Conservation (phyloP, 169 alveolate genomes). For the Cryptosporidium andersoni region DNA sequence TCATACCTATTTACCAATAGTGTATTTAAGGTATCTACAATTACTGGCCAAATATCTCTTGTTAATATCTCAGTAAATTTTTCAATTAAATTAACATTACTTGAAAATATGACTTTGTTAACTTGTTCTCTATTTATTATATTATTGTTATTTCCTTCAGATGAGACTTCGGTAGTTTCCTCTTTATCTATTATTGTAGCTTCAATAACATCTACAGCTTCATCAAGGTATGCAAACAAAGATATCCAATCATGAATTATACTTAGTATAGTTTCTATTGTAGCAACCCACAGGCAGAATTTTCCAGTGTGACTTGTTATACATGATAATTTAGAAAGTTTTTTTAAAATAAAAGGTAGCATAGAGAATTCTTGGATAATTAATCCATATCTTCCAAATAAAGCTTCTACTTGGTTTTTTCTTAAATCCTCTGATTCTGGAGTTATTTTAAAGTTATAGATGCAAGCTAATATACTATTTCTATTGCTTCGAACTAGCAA, state of each 20-base stretch:
- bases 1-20: background rate
- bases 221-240: background rate
- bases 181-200: background rate
- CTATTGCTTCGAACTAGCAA: slow-evolving; percentile 39
- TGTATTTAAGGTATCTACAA: background rate
- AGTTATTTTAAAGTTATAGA: background rate
- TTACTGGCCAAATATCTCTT: slow-evolving; percentile 33
- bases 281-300: slow-evolving; percentile 48
- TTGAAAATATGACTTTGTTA: no score
- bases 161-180: no score
- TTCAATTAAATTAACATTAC: background rate
- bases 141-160: no score
- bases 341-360: slow-evolving; percentile 36
- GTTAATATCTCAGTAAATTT: background rate
- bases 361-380: slow-evolving; percentile 12
- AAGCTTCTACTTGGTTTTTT: background rate
- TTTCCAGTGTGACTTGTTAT: background rate
- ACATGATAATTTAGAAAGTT: background rate
- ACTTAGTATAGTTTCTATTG: slow-evolving; percentile 26
- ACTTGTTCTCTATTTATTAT: no score
- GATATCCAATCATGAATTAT: slow-evolving; percentile 61
- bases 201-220: background rate
- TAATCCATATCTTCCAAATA: background rate
- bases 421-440: background rate
- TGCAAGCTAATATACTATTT: background rate